Evolutionary conservation across 148 eudicot species (phyloP).

Genomic region (Limonium bicolor): DNA sequence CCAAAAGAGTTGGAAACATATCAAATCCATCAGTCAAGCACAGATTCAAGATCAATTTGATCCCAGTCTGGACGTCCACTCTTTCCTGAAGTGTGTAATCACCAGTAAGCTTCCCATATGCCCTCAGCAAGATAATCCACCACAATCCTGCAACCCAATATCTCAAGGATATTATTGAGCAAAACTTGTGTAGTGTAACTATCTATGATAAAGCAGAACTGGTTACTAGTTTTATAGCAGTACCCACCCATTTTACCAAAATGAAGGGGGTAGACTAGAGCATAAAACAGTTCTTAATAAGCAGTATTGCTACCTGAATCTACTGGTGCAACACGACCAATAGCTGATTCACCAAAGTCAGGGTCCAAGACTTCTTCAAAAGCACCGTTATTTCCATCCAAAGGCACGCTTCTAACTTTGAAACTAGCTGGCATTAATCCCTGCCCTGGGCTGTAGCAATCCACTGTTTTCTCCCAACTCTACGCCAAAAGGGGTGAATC

Average conservation of each 20-base stretch:
- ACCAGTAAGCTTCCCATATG: slow-evolving; percentile 69
- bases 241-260: not conserved
- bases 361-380: slow-evolving; percentile 38
- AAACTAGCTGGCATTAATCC: slow-evolving; percentile 46
- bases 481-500: not conserved
- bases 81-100: slow-evolving; percentile 72
- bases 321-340: slow-evolving; percentile 87
- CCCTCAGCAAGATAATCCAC: slow-evolving; percentile 80
- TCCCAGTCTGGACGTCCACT: slow-evolving; percentile 76
- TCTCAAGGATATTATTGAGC: too few species aligned
- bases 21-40: slow-evolving; percentile 83
- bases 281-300: not conserved
- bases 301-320: slow-evolving; percentile 43
- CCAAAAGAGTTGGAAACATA: slow-evolving; percentile 73
- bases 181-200: too few species aligned
- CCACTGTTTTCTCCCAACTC: slow-evolving; percentile 18
- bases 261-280: too few species aligned
- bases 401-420: slow-evolving; percentile 29
- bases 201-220: too few species aligned
- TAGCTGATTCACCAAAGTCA: slow-evolving; percentile 52
- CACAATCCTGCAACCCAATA: slow-evolving; percentile 39
- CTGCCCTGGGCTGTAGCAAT: slow-evolving; percentile 39
- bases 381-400: slow-evolving; percentile 19
- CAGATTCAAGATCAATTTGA: slow-evolving; percentile 59
- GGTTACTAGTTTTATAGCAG: too few species aligned